These are phyloP conservation scores for Alternaria incomplexa DNA, from an alignment of 2,329 filamentous ascomycete species.

Conservation along the genomic window DNA sequence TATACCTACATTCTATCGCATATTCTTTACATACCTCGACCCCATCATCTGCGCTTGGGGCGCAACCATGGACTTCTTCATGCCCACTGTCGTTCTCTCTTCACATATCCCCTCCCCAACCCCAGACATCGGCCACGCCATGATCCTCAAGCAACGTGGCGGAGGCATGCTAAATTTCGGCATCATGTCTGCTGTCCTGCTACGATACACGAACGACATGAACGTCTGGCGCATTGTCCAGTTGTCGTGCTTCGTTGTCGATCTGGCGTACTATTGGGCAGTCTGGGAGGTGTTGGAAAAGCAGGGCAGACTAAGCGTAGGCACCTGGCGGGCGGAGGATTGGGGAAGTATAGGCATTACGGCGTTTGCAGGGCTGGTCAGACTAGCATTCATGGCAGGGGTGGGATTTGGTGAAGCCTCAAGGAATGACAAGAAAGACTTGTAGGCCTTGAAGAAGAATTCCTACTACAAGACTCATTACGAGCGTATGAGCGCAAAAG, in stretches of 20 bases:
- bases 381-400: constrained; percentile 26
- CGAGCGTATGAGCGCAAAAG: not conserved
- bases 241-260: constrained; percentile 24
- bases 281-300: constrained; percentile 19
- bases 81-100: constrained; percentile 24
- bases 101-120: constrained; percentile 24
- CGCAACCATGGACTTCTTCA: constrained; percentile 38
- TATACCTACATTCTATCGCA: constrained; percentile 26
- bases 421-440: constrained; percentile 6
- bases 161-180: constrained; percentile 36
- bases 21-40: constrained; percentile 38
- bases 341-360: constrained; percentile 44
- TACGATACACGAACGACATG: constrained; percentile 31
- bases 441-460: not conserved
- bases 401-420: constrained; percentile 15
- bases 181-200: constrained; percentile 32
- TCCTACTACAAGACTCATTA: not conserved
- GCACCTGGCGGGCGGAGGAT: constrained; percentile 30
- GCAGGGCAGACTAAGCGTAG: constrained; percentile 18
- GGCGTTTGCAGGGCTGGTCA: constrained; percentile 27
- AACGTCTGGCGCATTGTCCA: constrained; percentile 33
- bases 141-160: constrained; percentile 36
- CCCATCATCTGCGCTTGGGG: constrained; percentile 34
- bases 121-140: constrained; percentile 28
- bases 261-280: constrained; percentile 30